phyloP scores from a whole-genome alignment of 345 rosid species.

The Laguncularia racemosa region DNA sequence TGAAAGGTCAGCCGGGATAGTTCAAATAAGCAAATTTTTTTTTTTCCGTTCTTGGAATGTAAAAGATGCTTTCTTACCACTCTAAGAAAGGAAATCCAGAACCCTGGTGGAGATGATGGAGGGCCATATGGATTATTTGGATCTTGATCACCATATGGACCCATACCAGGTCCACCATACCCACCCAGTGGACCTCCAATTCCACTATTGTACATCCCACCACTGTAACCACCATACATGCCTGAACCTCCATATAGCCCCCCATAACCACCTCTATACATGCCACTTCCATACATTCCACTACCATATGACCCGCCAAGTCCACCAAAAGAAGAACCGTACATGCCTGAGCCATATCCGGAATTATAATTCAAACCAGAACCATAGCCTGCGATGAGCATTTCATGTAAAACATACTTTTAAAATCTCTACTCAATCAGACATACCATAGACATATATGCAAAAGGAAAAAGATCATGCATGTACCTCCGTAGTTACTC shows the following conservation, averaged over 20 bases:
- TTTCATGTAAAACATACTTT: constrained; percentile 8
- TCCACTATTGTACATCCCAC: constrained; percentile 45
- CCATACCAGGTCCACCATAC: constrained; percentile 71
- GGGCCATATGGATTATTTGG: constrained; percentile 77
- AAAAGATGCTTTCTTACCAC: constrained; percentile 44
- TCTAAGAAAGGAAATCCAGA: constrained; percentile 91
- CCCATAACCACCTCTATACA: constrained; percentile 86
- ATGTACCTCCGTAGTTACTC: constrained; percentile 43
- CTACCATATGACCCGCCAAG: constrained; percentile 46
- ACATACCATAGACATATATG: background rate
- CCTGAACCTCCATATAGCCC: constrained; percentile 23
- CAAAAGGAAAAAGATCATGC: background rate
- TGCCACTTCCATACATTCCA: constrained; percentile 69
- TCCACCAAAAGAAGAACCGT: constrained; percentile 51
- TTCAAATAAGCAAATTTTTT: background rate
- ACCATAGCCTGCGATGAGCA: constrained; percentile 46
- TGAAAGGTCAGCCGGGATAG: background rate
- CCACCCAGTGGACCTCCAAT: constrained; percentile 85
- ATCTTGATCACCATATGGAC: constrained; percentile 85
- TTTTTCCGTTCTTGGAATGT: background rate
- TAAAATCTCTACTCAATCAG: background rate
- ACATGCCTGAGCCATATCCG: constrained; percentile 66
- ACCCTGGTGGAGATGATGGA: constrained; percentile 94
- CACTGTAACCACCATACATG: constrained; percentile 30
- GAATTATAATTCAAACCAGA: constrained; percentile 59